Percentiles rank a stretch among this genome's conserved stretches.
phyloP scores from a whole-genome alignment of 805 yeast species.

The Barnettozyma sp. region DNA sequence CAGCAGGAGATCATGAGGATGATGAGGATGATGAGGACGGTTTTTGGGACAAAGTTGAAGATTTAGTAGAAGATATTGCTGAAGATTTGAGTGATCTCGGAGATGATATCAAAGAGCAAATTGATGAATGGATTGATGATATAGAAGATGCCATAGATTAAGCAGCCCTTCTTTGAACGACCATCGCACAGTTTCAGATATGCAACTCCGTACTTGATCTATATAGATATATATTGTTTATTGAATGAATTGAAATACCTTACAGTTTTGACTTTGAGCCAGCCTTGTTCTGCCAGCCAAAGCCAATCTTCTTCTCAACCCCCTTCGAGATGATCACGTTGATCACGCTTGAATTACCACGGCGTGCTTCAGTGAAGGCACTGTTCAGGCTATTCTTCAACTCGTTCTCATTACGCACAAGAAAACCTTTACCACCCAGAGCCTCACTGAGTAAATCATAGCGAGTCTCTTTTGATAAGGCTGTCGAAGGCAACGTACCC shows the following conservation, averaged over 20 bases:
- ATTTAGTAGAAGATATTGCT: conserved; percentile 27
- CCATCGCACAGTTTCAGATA: background rate
- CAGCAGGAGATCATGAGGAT: conserved; percentile 5
- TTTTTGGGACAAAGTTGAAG: conserved; percentile 12
- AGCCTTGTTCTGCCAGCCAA: conserved; percentile 66
- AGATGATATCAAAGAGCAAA: conserved; percentile 7
- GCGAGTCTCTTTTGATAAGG: conserved; percentile 46
- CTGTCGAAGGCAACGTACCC: conserved; percentile 46
- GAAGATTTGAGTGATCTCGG: conserved; percentile 23
- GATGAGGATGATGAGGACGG: conserved; percentile 3
- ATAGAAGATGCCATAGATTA: conserved; percentile 16
- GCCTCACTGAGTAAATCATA: conserved; percentile 51
- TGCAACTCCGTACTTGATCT: background rate
- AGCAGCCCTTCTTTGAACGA: too few species aligned
- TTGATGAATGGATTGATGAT: conserved; percentile 9
- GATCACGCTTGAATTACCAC: conserved; percentile 38
- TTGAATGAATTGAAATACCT: too few species aligned
- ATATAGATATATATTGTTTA: too few species aligned
- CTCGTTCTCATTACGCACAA: conserved; percentile 36
- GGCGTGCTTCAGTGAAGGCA: conserved; percentile 29
- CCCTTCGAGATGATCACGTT: conserved; percentile 62
- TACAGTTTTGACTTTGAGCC: conserved; percentile 16
- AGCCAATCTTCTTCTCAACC: conserved; percentile 44
- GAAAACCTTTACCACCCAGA: conserved; percentile 50
- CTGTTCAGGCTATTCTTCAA: conserved; percentile 29